Conservation (phyloP, 2,329 filamentous ascomycete species). For the Drechslera avenae region DNA sequence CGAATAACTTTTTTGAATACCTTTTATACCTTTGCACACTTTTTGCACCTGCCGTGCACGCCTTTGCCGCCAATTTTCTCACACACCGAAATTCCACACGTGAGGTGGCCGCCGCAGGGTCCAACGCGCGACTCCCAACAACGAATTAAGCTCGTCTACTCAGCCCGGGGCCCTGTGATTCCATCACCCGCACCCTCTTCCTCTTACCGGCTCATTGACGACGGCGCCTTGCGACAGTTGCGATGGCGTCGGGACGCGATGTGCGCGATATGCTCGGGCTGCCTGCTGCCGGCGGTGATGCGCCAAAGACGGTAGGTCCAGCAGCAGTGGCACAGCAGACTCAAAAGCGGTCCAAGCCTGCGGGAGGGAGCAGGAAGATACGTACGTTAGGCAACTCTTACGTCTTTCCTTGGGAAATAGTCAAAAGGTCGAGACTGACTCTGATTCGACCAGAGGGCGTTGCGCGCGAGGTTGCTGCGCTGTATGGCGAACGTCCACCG, state of each 20-base stretch:
- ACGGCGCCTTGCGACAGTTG: conserved; percentile 24
- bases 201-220: conserved; percentile 22
- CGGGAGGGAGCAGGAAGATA: conserved; percentile 58
- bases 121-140: conserved; percentile 19
- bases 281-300: conserved; percentile 58
- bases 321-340: conserved; percentile 47
- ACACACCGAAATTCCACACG: conserved; percentile 11
- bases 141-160: conserved; percentile 21
- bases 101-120: conserved; percentile 16
- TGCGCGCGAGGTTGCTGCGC: conserved; percentile 49
- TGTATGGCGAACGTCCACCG: conserved; percentile 49
- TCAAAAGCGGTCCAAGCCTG: conserved; percentile 75
- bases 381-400: conserved; percentile 48
- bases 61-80: conserved; percentile 6
- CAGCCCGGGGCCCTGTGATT: conserved; percentile 31
- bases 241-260: conserved; percentile 59
- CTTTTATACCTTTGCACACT: conserved; percentile 6
- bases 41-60: neutral
- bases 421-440: conserved; percentile 31
- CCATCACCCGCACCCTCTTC: conserved; percentile 34
- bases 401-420: conserved; percentile 23
- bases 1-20: neutral
- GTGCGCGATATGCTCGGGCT: conserved; percentile 88
- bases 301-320: conserved; percentile 45
- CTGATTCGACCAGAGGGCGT: conserved; percentile 42